Percentiles rank a stretch among this genome's conserved stretches.
Evolutionary conservation across 2,329 filamentous ascomycete genomes (phyloP).

Genomic region (Talaromyces sp.): DNA sequence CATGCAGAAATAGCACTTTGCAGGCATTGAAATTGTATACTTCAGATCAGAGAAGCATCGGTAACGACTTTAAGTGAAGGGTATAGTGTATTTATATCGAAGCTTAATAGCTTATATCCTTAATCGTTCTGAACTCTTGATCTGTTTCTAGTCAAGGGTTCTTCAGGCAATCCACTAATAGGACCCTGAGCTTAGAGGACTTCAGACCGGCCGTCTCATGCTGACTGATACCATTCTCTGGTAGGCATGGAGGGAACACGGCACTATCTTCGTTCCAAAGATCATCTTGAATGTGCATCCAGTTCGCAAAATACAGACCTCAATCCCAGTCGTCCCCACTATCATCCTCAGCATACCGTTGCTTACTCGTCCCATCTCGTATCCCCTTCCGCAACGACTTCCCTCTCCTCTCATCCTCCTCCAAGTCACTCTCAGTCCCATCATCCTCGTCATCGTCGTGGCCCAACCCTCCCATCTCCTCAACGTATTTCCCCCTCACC

Average conservation of each 20-base stretch:
- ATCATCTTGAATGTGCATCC: not conserved
- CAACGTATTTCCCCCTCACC: slow-evolving; percentile 32
- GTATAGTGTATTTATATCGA: slow-evolving; percentile 5
- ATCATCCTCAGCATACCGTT: slow-evolving; percentile 33
- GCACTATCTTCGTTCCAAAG: not conserved
- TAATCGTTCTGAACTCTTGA: not conserved
- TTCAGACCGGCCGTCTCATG: not conserved
- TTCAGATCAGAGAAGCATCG: not conserved
- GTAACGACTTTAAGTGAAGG: not conserved
- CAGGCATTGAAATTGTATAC: slow-evolving; percentile 2
- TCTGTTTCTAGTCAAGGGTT: not conserved
- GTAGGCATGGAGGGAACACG: not conserved
- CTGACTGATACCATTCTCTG: not conserved
- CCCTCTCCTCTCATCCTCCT: slow-evolving; percentile 22
- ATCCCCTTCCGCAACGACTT: not conserved
- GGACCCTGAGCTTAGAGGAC: not conserved
- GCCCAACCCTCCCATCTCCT: slow-evolving; percentile 27
- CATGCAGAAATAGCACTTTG: slow-evolving; percentile 13
- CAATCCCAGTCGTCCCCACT: slow-evolving; percentile 49
- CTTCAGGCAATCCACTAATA: not conserved
- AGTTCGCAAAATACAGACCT: slow-evolving; percentile 16
- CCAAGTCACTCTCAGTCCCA: slow-evolving; percentile 25
- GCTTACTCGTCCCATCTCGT: slow-evolving; percentile 32
- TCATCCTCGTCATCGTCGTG: slow-evolving; percentile 24
- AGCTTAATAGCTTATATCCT: not conserved